Conservation (phyloP, 2,329 filamentous ascomycete genomes). For the Claviceps spartinae region DNA sequence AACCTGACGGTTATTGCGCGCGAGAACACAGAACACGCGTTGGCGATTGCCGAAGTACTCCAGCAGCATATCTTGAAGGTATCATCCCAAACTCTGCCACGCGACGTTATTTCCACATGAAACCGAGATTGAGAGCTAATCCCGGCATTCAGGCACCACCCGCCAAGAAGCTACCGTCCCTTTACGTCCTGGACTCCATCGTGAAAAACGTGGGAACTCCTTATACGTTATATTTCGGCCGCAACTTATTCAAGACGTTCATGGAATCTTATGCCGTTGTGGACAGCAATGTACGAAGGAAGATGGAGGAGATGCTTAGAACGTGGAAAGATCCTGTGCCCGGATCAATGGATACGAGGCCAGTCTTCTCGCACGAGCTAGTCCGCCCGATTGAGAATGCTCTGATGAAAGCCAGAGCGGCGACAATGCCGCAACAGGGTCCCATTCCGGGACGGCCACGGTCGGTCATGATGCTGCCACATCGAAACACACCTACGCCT, state of each 20-base stretch:
- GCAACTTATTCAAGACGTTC: conserved; percentile 84
- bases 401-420: conserved; percentile 64
- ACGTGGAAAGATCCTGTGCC: conserved; percentile 97
- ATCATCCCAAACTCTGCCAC: conserved; percentile 18
- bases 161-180: conserved; percentile 79
- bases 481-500: conserved; percentile 62
- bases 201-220: conserved; percentile 98
- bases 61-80: conserved; percentile 92
- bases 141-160: conserved; percentile 55
- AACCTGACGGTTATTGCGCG: conserved; percentile 95
- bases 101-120: background rate
- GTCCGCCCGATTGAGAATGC: conserved; percentile 90
- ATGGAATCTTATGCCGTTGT: conserved; percentile 94
- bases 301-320: conserved; percentile 93
- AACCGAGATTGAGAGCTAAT: conserved; percentile 21
- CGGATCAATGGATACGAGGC: conserved; percentile 80
- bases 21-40: conserved; percentile 90
- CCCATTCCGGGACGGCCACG: conserved; percentile 32
- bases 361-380: conserved; percentile 78
- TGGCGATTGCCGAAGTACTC: conserved; percentile 80
- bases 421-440: conserved; percentile 41
- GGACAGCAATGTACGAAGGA: conserved; percentile 66
- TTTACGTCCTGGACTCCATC: conserved; percentile 95
- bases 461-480: conserved; percentile 40
- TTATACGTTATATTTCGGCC: conserved; percentile 88